Percentiles rank a stretch among this genome's conserved stretches.
Evolutionary conservation across 2,329 filamentous ascomycete genomes (phyloP).

Genomic region (Aspergillus fischeri): DNA sequence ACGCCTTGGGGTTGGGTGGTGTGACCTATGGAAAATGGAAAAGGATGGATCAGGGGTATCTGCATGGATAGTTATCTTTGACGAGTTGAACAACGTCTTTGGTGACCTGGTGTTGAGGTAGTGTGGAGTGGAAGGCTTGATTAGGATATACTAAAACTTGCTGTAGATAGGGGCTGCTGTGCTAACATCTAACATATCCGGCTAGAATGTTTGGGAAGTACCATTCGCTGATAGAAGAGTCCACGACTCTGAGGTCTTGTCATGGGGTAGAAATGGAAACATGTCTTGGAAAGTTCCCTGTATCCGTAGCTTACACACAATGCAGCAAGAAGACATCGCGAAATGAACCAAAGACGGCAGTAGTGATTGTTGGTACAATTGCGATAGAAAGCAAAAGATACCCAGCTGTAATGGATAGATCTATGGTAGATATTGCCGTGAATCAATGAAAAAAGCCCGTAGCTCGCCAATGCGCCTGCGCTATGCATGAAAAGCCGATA

Average conservation of each 20-base stretch:
- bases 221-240: background rate
- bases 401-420: background rate
- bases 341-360: background rate
- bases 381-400: background rate
- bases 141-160: too few relatives aligned
- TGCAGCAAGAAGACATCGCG: background rate
- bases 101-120: too few relatives aligned
- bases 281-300: background rate
- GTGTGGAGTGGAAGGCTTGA: too few relatives aligned
- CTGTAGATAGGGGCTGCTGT: too few relatives aligned
- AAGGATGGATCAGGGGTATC: background rate
- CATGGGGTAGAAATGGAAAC: background rate
- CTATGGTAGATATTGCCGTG: background rate
- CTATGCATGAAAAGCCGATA: background rate
- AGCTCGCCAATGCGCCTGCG: background rate
- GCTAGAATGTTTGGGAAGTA: background rate
- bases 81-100: too few relatives aligned
- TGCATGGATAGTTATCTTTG: background rate
- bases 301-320: background rate
- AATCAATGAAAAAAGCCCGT: background rate
- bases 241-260: background rate
- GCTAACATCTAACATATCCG: background rate
- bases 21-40: background rate
- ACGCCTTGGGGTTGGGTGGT: background rate
- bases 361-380: background rate